These are phyloP conservation scores for Cunninghamia lanceolata DNA, from an alignment of 75 land plant genomes.

Conservation along the genomic window DNA sequence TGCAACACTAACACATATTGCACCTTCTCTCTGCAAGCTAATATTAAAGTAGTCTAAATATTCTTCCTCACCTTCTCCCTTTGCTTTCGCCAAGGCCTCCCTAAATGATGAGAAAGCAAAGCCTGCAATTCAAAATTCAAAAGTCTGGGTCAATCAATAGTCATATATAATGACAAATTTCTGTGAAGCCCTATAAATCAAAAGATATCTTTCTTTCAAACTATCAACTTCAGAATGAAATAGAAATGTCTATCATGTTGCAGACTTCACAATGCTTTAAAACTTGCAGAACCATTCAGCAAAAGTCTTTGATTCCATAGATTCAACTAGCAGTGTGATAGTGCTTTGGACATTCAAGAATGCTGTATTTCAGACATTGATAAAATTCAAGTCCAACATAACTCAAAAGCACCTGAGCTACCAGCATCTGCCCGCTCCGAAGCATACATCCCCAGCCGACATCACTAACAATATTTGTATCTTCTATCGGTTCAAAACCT, in stretches of 20 bases:
- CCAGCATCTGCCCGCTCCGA: slow-evolving; percentile 98
- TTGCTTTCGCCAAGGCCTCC: slow-evolving; percentile 76
- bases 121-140: slow-evolving; percentile 46
- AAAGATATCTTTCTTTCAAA: not conserved
- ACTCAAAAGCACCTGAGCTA: slow-evolving; percentile 69
- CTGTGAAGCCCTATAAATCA: not conserved
- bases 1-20: slow-evolving; percentile 6
- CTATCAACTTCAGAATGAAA: not conserved
- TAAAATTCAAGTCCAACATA: slow-evolving; percentile 1
- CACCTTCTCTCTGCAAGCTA: not conserved
- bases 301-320: not conserved
- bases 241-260: not conserved
- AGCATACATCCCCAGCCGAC: slow-evolving; percentile 97
- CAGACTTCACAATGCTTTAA: not conserved
- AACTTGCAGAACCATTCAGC: not conserved
- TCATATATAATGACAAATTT: not conserved
- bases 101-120: slow-evolving; percentile 70
- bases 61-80: slow-evolving; percentile 37
- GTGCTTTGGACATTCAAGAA: not conserved
- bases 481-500: slow-evolving; percentile 87
- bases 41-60: not conserved
- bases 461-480: slow-evolving; percentile 76
- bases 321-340: not conserved
- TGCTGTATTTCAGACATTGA: not conserved
- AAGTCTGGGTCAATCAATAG: not conserved